Base-by-base conservation (phyloP, 2,329 filamentous ascomycete genomes). In the Cordyceps militaris region DNA sequence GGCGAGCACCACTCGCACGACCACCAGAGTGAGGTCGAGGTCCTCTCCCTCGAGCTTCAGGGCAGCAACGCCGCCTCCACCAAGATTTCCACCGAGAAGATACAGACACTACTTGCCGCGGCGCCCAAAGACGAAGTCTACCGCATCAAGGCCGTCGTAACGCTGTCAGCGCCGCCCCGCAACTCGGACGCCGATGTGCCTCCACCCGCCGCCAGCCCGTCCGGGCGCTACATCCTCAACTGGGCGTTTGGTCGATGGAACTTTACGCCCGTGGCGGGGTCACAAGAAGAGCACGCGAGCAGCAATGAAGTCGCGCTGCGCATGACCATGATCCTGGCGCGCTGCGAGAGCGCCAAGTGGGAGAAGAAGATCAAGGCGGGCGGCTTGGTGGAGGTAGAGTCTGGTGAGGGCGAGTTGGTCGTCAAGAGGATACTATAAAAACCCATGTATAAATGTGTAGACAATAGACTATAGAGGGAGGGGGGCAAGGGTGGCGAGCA, bases 161-260 rank as follows among this genome's bases (percentile, higher is more conserved):
- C 78, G 1, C 75, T 80, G 2, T 73, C 77, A 0, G 69, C 75
- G 0, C 66, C 73, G 0, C 75, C 83, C 9, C 63, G 64, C 19
- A 77, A 77, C 65, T 84, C 83, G 1, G 80, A 82, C 57, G 74
- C 77, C 24, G 76, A 80, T 40, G 64, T 69, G 0, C 68, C 70
- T 8, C 66, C 71, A 32, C 68, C 69, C 5, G 66, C 66, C 8
- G 63, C 70, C 4, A 65, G 66, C 49, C 64, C 72, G 3, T 60
- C 61, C 2, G 69, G 67, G 2, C 79, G 89, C 57, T 97, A 94
- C 69, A 96, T 99, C 46, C 80, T 99, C 60, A 99, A 99, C 71
- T 99, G 94, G 94, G 94, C 94, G 0, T 99, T 99, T 73, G 91
- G 91, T 0, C 82, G 94, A 30, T 99, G 94, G 93, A 96, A 85